These are phyloP conservation scores for Rickenella mellea DNA, from an alignment of 768 basidiomycete genomes.

Conservation along the genomic window DNA sequence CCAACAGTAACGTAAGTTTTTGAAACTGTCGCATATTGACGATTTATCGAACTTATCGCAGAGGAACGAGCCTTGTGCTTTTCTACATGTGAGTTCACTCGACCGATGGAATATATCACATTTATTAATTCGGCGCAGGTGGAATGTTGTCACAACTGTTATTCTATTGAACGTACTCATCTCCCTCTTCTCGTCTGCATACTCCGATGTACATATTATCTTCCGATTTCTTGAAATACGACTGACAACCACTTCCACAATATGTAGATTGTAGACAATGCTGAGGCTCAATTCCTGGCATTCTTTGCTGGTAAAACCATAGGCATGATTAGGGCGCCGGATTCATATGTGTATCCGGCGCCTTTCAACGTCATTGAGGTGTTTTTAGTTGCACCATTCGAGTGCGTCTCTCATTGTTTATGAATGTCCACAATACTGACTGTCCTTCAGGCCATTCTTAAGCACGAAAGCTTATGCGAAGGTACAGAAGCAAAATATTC, in stretches of 20 bases:
- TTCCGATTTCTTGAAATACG: background rate
- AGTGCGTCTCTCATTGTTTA: slow-evolving; percentile 41
- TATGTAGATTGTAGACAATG: slow-evolving; percentile 69
- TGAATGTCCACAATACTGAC: slow-evolving; percentile 1
- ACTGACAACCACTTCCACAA: background rate
- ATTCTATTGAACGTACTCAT: slow-evolving; percentile 90
- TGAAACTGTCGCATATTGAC: background rate
- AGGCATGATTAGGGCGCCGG: slow-evolving; percentile 78
- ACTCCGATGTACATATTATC: slow-evolving; percentile 59
- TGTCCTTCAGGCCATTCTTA: slow-evolving; percentile 31
- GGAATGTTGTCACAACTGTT: slow-evolving; percentile 77
- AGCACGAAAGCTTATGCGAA: slow-evolving; percentile 47
- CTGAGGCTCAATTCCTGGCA: slow-evolving; percentile 82
- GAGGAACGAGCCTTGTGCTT: slow-evolving; percentile 45
- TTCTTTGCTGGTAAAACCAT: slow-evolving; percentile 87
- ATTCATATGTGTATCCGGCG: slow-evolving; percentile 79
- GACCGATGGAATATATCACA: background rate
- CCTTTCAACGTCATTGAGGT: slow-evolving; percentile 88
- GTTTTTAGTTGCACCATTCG: slow-evolving; percentile 73
- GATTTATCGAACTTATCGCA: background rate
- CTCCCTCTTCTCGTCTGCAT: slow-evolving; percentile 90
- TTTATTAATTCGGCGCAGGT: slow-evolving; percentile 29
- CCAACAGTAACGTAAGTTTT: slow-evolving; percentile 36
- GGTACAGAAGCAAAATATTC: slow-evolving; percentile 24
- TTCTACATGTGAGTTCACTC: slow-evolving; percentile 61